These are phyloP conservation scores for Neonectria magnoliae DNA, from an alignment of 2,329 filamentous ascomycete species.

Conservation along the genomic window DNA sequence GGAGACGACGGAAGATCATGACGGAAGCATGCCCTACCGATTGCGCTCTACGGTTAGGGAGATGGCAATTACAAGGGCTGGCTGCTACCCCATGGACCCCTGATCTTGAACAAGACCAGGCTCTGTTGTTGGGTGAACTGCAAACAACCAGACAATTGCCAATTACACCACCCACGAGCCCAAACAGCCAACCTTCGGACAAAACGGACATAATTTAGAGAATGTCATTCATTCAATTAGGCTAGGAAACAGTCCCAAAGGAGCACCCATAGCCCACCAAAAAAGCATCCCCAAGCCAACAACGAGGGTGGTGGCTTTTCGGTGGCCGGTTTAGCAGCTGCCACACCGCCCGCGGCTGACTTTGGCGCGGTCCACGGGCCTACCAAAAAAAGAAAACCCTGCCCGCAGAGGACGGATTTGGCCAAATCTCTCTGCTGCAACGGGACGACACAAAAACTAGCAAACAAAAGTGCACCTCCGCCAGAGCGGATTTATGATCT, in stretches of 20 bases:
- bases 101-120: not conserved
- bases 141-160: not conserved
- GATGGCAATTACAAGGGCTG: constrained; percentile 5
- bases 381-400: constrained; percentile 34
- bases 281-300: not conserved
- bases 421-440: constrained; percentile 22
- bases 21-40: not conserved
- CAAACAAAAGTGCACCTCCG: constrained; percentile 2
- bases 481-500: constrained; percentile 15
- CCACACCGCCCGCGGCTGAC: constrained; percentile 43
- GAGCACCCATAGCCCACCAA: not conserved
- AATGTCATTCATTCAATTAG: not conserved
- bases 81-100: not conserved
- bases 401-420: not conserved
- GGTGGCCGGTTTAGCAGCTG: constrained; percentile 32
- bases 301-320: constrained; percentile 6
- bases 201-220: not conserved
- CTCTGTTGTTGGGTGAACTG: not conserved
- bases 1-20: not conserved
- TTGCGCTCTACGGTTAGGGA: not conserved
- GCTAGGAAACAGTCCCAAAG: not conserved
- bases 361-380: constrained; percentile 31
- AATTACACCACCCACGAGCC: not conserved
- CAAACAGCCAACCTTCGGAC: not conserved
- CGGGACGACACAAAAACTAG: constrained; percentile 14